Conservation (phyloP, 768 basidiomycete species). For the Suillus subaureus region DNA sequence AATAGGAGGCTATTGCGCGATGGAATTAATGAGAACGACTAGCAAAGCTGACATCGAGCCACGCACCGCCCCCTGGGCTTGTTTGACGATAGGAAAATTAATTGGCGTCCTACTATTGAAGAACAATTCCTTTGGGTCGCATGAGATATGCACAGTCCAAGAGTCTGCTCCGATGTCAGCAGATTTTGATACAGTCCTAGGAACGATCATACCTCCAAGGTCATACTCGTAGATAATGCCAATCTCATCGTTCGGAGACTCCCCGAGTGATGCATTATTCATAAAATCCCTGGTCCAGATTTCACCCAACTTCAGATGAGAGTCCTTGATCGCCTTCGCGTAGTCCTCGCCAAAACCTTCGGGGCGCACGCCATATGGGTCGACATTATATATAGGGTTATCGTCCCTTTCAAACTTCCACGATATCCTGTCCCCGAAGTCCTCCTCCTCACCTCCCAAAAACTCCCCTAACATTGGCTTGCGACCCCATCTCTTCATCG, state of each 20-base stretch:
- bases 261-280: constrained; percentile 26
- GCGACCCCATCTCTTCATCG: constrained; percentile 27
- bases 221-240: constrained; percentile 30
- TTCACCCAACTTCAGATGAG: constrained; percentile 22
- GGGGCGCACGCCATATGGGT: neutral
- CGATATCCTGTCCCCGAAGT: constrained; percentile 8
- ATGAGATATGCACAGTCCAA: constrained; percentile 32
- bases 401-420: constrained; percentile 21
- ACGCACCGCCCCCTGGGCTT: constrained; percentile 26
- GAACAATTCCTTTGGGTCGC: constrained; percentile 17
- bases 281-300: constrained; percentile 26
- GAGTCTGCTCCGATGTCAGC: constrained; percentile 17
- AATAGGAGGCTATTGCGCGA: constrained; percentile 20
- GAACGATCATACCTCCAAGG: constrained; percentile 13
- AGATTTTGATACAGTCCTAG: neutral
- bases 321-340: constrained; percentile 25
- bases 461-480: constrained; percentile 19
- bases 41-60: neutral
- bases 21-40: neutral
- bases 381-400: constrained; percentile 22
- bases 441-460: constrained; percentile 13
- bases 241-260: constrained; percentile 24
- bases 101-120: constrained; percentile 14
- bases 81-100: constrained; percentile 23
- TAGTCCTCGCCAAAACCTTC: constrained; percentile 7